phyloP scores from a whole-genome alignment of 208 protist genomes.

The Trichomonas tenax region DNA sequence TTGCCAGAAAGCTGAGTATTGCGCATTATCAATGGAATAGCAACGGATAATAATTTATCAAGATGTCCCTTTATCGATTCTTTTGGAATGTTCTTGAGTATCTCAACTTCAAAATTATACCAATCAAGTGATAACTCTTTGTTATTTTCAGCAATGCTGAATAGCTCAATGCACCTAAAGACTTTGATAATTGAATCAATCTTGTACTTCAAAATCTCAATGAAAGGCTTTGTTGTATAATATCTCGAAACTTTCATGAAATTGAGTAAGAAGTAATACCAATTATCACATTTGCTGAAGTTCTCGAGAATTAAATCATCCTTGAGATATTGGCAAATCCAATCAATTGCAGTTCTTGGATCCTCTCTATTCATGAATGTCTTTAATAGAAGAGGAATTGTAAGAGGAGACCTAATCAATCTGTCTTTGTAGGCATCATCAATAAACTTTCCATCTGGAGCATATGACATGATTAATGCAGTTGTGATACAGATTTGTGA shows the following conservation, averaged over 20 bases:
- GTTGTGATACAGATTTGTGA: no score
- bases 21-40: background rate
- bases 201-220: background rate
- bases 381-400: background rate
- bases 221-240: background rate
- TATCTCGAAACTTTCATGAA: background rate
- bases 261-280: background rate
- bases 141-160: background rate
- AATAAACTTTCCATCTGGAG: no score
- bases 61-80: background rate
- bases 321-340: background rate
- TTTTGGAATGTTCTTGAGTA: background rate
- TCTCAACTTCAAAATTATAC: background rate
- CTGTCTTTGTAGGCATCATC: no score
- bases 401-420: background rate
- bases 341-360: background rate
- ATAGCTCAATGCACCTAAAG: background rate
- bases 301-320: background rate
- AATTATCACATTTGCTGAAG: background rate
- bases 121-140: background rate
- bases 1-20: background rate
- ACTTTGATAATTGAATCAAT: background rate
- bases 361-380: background rate
- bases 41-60: background rate
- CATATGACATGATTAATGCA: no score